These are phyloP conservation scores for Pouteria campechiana DNA, from an alignment of 179 eudicot genomes.

Conservation along the genomic window DNA sequence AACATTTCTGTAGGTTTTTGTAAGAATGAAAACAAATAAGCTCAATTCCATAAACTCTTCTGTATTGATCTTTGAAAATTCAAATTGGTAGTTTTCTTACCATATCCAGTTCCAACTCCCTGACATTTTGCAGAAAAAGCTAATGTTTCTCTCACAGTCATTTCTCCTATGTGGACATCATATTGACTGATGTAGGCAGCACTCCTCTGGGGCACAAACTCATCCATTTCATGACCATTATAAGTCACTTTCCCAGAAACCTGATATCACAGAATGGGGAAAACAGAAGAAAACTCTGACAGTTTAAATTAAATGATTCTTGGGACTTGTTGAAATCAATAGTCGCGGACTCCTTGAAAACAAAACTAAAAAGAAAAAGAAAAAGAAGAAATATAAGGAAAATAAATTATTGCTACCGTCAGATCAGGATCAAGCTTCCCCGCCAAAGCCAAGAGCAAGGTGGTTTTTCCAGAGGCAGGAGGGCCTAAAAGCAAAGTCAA, in stretches of 20 bases:
- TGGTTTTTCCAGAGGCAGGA: conserved; percentile 75
- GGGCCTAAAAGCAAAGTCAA: conserved; percentile 78
- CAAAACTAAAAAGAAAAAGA: neutral
- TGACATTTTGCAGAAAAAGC: conserved; percentile 60
- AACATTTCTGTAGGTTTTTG: conserved; percentile 49
- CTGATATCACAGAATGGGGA: conserved; percentile 1
- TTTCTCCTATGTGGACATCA: conserved; percentile 50
- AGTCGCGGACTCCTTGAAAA: too few species aligned
- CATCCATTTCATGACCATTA: conserved; percentile 42
- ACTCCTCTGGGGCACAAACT: conserved; percentile 42
- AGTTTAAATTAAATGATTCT: too few species aligned
- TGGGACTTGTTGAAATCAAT: too few species aligned
- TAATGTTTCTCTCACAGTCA: conserved; percentile 63
- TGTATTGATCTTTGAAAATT: too few species aligned
- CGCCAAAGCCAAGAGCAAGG: conserved; percentile 62
- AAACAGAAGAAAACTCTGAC: too few species aligned
- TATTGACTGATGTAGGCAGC: conserved; percentile 46
- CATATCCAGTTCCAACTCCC: conserved; percentile 46
- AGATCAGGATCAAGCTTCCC: conserved; percentile 62
- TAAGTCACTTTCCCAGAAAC: conserved; percentile 35
- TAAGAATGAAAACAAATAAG: too few species aligned
- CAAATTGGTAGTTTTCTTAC: conserved; percentile 8
- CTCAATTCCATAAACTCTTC: too few species aligned
- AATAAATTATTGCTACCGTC: conserved; percentile 24
- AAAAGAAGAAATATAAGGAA: neutral